phyloP scores from a whole-genome alignment of 257 asterid species.

The Solanum rostratum region DNA sequence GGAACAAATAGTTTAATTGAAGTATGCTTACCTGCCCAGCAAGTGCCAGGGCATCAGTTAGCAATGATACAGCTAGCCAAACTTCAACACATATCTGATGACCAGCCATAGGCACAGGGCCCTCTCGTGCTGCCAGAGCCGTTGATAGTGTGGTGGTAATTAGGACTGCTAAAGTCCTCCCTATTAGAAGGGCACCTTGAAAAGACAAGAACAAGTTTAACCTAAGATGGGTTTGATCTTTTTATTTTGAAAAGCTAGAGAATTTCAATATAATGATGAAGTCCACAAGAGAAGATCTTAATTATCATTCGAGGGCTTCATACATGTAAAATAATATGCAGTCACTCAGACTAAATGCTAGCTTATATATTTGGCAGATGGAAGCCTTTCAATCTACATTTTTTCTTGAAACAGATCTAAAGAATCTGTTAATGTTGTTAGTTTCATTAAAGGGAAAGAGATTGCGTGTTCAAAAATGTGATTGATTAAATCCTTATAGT shows the following conservation, averaged over 20 bases:
- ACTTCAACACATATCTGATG: constrained; percentile 83
- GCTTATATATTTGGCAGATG: neutral
- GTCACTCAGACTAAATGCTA: neutral
- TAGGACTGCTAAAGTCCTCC: constrained; percentile 74
- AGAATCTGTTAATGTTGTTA: neutral
- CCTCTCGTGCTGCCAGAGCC: constrained; percentile 86
- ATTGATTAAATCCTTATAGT: neutral
- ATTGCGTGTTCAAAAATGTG: neutral
- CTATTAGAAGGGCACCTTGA: constrained; percentile 71
- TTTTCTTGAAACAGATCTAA: neutral
- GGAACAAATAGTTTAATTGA: neutral
- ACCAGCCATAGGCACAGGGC: constrained; percentile 82
- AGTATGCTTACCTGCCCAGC: constrained; percentile 69
- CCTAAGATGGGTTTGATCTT: neutral
- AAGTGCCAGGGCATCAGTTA: constrained; percentile 92
- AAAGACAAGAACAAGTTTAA: constrained; percentile 7
- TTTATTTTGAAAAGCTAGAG: neutral
- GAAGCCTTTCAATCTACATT: neutral
- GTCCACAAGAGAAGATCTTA: neutral
- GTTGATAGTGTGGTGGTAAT: constrained; percentile 74
- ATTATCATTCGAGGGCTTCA: neutral
- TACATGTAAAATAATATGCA: neutral
- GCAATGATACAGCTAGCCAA: constrained; percentile 91
- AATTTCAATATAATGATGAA: neutral
- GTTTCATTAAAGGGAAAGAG: neutral